phyloP scores from a whole-genome alignment of 2,329 filamentous ascomycete species.

The Fusarium secorum region DNA sequence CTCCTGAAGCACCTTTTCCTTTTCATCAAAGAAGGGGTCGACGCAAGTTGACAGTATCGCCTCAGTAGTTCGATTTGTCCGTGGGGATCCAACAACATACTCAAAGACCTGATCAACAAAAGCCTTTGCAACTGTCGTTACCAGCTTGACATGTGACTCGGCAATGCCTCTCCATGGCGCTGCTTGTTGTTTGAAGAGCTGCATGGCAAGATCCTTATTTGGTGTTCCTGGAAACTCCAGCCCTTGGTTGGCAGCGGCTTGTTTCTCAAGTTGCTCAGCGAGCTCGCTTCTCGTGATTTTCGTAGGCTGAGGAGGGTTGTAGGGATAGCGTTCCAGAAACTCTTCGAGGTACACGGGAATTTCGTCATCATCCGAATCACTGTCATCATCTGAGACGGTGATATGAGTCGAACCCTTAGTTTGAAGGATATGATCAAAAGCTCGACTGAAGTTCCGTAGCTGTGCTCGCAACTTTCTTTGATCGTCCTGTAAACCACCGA shows the following conservation, averaged over 20 bases:
- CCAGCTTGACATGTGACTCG: constrained; percentile 45
- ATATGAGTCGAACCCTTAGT: constrained; percentile 34
- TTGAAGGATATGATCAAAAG: constrained; percentile 42
- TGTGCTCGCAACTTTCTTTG: constrained; percentile 43
- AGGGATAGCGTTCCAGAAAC: constrained; percentile 40
- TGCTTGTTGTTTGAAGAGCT: constrained; percentile 52
- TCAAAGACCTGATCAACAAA: constrained; percentile 51
- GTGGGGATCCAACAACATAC: constrained; percentile 42
- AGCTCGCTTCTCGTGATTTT: constrained; percentile 38
- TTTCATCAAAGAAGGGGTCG: constrained; percentile 47
- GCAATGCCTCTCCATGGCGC: constrained; percentile 51
- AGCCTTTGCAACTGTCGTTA: constrained; percentile 41
- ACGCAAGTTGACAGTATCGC: constrained; percentile 39
- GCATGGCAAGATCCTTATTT: constrained; percentile 48
- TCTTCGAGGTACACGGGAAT: constrained; percentile 42
- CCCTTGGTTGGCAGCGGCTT: constrained; percentile 47
- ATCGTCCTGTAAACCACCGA: constrained; percentile 37
- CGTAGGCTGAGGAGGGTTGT: constrained; percentile 43
- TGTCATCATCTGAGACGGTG: constrained; percentile 16
- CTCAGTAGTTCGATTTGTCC: constrained; percentile 27
- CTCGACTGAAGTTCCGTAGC: constrained; percentile 44
- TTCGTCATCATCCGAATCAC: background rate
- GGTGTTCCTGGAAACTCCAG: constrained; percentile 50
- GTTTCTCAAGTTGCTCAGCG: background rate
- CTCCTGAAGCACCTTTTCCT: constrained; percentile 17